Evolutionary conservation across 1,284 basidiomycete genomes (phyloP), one percentile per base, ranked within the genome.

Genomic region (Cryptococcus jaspeensis): DNA sequence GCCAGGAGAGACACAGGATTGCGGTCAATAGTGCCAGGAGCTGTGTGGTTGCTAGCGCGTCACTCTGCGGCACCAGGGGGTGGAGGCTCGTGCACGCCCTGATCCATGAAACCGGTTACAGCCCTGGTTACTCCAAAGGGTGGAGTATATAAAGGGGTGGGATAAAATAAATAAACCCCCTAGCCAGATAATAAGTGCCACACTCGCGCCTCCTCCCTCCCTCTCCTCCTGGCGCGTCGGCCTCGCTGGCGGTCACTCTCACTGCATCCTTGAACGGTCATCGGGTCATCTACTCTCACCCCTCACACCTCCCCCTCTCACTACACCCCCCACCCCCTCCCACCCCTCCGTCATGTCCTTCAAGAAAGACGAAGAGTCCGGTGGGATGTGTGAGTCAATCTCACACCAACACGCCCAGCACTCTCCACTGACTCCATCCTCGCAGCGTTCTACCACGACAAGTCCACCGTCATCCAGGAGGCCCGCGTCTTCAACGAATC

Each of bases 401-500:
- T 12, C 47, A 18, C 37, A 22, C n/a, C 32, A 11, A 36, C 22
- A 15, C 11, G 45, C 45, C 13, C 32, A 18, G 47, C 15, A 20
- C 28, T 47, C 58, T 60, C 42, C 41, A 9, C 28, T 32, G 28
- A 32, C 28, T 9, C 28, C 28, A 38, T 25, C 39, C 40, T 28
- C 11, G 20, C 64, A 78, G 76, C 75, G 54, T 77, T 72, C 70
- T 76, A 76, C 61, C 92, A 93, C 79, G 92, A 93, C 82, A 94
- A 95, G 79, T 92, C 90, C 22, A 96, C 93, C 3, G 88, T 96
- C 64, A 89, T 97, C 64, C 96, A 99, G 77, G 96, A 99, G 79
- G 95, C 96, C 59, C 87, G 96, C 64, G 90, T 95, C 62, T 99
- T 99, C 86, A 99, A 99, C 81, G 95, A 99, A 78, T 94, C 93